These are phyloP conservation scores for Aspergillus sp. DNA, from an alignment of 2,329 filamentous ascomycete species.

Conservation along the genomic window DNA sequence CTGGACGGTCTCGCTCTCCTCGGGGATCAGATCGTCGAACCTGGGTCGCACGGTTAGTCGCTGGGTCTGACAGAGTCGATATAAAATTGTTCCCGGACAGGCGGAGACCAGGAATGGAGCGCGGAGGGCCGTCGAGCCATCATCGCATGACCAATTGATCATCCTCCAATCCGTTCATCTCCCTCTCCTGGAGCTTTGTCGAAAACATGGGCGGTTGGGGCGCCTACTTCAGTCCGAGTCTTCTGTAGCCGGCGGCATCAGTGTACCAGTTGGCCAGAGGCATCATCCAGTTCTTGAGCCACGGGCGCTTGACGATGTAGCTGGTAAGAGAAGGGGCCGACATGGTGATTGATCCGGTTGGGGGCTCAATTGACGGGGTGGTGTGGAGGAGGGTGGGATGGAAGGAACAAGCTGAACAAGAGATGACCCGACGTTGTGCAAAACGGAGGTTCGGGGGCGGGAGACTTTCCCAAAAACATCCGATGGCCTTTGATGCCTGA, in stretches of 20 bases:
- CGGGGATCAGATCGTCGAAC: constrained; percentile 90
- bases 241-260: constrained; percentile 86
- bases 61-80: constrained; percentile 4
- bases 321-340: constrained; percentile 70
- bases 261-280: constrained; percentile 86
- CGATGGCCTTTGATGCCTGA: constrained; percentile 13
- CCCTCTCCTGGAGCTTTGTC: constrained; percentile 11
- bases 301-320: constrained; percentile 79
- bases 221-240: constrained; percentile 82
- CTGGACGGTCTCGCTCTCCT: constrained; percentile 85
- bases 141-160: not conserved
- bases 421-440: constrained; percentile 41
- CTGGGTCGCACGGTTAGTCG: constrained; percentile 48
- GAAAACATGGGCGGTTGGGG: constrained; percentile 15
- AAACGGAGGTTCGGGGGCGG: constrained; percentile 34
- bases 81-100: constrained; percentile 9
- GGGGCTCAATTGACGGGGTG: constrained; percentile 30
- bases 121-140: not conserved
- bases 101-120: constrained; percentile 9
- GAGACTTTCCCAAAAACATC: constrained; percentile 31
- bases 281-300: constrained; percentile 74
- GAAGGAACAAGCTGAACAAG: constrained; percentile 30
- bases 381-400: constrained; percentile 25
- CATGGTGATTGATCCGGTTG: constrained; percentile 52
- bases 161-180: not conserved